Base-by-base conservation (phyloP, 129 eudicot genomes). In the Flaveria brownii region DNA sequence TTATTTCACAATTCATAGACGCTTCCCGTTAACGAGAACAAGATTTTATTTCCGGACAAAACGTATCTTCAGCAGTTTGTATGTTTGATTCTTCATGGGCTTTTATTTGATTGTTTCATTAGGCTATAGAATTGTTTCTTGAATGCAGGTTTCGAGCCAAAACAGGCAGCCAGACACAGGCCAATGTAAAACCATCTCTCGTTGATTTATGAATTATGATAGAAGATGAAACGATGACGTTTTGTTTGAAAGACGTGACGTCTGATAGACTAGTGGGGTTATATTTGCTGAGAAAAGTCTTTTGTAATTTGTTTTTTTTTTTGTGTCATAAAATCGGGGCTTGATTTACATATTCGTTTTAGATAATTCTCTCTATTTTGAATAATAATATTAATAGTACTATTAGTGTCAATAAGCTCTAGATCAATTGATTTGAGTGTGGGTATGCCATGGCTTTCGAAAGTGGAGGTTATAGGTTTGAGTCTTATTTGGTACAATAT, bases 121-220 rank as follows among this genome's bases (percentile, higher is more conserved):
- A 65, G 54, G 65, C 66, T 20, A 76, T 76, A 64, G 72, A 17
- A 69, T 56, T 69, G 82, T 78, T 77, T 78, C 76, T 57, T 77
- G 43, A 67, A 77, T 72, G 47, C 70, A 42, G 22, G 25, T 54
- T 52, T 76, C 17, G 13, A 51, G 73, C 80, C 74, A 66, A 30
- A 18, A 14, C 41, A 62, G 18, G 67, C 33, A 20, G 8, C 17
- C 42, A 66, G 57, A 57, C 56, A 59, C 42, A 66, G 57, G 59
- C 43, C 70, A 45, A n/a, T 45, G 59, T 30, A 57, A 36, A 69
- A 69, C 57, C 46, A 67, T 50, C 55, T 62, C 50, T 49, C 4
- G 17, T 71, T 26, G 20, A 66, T 71, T 70, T 67, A 59, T 70
- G 57, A 70, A 28, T 59, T 68, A 30, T 54, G 45, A 45, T 68